These are phyloP conservation scores for Myxozyma lipomycoides DNA, from an alignment of 805 yeast species.

Conservation along the genomic window DNA sequence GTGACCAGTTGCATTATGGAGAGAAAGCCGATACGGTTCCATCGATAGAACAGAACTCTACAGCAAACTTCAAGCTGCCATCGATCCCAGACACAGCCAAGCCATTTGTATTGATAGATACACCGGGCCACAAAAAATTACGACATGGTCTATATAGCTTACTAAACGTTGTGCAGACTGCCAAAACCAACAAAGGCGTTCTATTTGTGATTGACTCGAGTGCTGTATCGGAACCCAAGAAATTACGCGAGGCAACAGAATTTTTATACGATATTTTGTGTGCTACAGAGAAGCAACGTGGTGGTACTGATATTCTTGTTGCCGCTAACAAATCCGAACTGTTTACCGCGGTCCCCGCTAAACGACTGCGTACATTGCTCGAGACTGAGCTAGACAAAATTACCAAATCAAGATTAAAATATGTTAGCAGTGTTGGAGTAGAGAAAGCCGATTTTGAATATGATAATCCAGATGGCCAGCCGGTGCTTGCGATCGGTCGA, in stretches of 20 bases:
- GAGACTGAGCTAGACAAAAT: conserved; percentile 61
- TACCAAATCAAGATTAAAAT: conserved; percentile 47
- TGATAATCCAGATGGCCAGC: conserved; percentile 4
- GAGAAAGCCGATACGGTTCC: conserved; percentile 43
- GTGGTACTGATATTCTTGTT: conserved; percentile 58
- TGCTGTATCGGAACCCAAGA: conserved; percentile 22
- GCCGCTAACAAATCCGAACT: conserved; percentile 84
- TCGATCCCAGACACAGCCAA: conserved; percentile 38
- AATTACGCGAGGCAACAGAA: conserved; percentile 28
- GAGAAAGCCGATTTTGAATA: conserved; percentile 8
- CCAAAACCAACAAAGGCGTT: conserved; percentile 55
- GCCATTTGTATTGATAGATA: conserved; percentile 59
- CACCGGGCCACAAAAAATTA: conserved; percentile 85
- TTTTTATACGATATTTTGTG: conserved; percentile 31
- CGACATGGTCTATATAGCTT: conserved; percentile 50
- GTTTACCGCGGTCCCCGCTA: conserved; percentile 73
- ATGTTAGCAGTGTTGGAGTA: conserved; percentile 41
- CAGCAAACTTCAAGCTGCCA: conserved; percentile 42
- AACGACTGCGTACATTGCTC: conserved; percentile 54
- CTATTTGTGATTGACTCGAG: conserved; percentile 78
- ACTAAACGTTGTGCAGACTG: conserved; percentile 42
- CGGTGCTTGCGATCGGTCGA: conserved; percentile 4
- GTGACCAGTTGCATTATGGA: conserved; percentile 25
- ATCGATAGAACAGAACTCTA: conserved; percentile 49
- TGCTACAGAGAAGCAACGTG: conserved; percentile 59